Percentiles rank a stretch among this genome's conserved stretches.
Evolutionary conservation across 2,329 filamentous ascomycete species (phyloP).

Genomic region (Boeremia exigua): DNA sequence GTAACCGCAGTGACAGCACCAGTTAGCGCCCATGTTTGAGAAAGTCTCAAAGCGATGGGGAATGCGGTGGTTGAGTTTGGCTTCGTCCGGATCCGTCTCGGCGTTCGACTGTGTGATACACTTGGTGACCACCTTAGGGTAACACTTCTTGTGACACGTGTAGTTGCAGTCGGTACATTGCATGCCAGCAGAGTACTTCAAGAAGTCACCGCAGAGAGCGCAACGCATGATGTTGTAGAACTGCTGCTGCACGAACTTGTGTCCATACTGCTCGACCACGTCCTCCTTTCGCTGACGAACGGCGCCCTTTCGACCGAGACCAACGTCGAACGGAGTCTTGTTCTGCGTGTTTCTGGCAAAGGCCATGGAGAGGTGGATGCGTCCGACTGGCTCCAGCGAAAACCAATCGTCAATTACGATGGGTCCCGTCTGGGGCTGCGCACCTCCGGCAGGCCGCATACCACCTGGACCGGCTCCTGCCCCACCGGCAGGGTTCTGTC

Average conservation of each 20-base stretch:
- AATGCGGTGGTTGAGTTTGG: slow-evolving; percentile 99
- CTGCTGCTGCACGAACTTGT: slow-evolving; percentile 98
- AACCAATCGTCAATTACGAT: slow-evolving; percentile 90
- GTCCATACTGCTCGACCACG: slow-evolving; percentile 96
- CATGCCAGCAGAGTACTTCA: slow-evolving; percentile 99
- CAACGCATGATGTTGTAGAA: slow-evolving; percentile 99
- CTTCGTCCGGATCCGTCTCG: slow-evolving; percentile 96
- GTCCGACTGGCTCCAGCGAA: slow-evolving; percentile 90
- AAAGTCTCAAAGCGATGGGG: slow-evolving; percentile 97
- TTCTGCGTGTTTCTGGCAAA: slow-evolving; percentile 92
- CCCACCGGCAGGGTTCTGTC: slow-evolving; percentile 48
- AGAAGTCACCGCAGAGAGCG: slow-evolving; percentile 94
- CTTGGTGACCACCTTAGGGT: slow-evolving; percentile 94
- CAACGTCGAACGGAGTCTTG: slow-evolving; percentile 81
- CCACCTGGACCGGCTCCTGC: slow-evolving; percentile 48
- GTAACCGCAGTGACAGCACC: slow-evolving; percentile 99
- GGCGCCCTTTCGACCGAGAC: slow-evolving; percentile 91
- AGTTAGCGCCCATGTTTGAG: slow-evolving; percentile 96
- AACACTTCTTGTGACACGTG: slow-evolving; percentile 98
- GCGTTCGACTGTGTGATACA: slow-evolving; percentile 99
- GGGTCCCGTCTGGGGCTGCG: slow-evolving; percentile 60
- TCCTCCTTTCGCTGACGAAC: slow-evolving; percentile 98
- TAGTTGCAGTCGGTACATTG: slow-evolving; percentile 99
- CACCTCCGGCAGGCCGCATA: slow-evolving; percentile 48
- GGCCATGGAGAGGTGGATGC: slow-evolving; percentile 88